Evolutionary conservation across 148 eudicot species (phyloP), one percentile per base, ranked within the genome.

Genomic region (Talinum fruticosum): DNA sequence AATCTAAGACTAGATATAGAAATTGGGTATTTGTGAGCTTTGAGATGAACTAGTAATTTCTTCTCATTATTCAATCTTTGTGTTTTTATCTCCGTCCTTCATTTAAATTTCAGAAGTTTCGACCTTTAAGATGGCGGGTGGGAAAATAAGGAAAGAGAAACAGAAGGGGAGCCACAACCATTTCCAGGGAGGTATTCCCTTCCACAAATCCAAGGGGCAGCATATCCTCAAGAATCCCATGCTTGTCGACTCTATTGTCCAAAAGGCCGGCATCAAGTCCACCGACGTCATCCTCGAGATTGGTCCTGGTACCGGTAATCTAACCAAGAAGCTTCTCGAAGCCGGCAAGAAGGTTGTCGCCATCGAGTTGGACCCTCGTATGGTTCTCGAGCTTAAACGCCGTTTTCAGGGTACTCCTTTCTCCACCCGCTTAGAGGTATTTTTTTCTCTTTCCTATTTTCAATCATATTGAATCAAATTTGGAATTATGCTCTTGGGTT

Each of bases 131-230:
- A 94, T 94, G 98, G 98, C 98, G 68, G 98, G 97, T 67, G 98
- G 98, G 10, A 94, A 94, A 57, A 86, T 92, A 7, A 84, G 72
- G 78, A 89, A 86, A 44, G 91, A 88, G 82, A 92, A 87, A 78
- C 82, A 51, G 6, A 84, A 71, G n/a, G 83, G 78, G 32, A 49
- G 75, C 7, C 47, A 71, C 59, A 76, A 15, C 59, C 59, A 87
- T 74, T 90, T 88, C 45, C 98, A 92, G 77, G 97, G 98, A 13
- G 97, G 98, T 23, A 94, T 94, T 21, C 88, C 87, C 0, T 92
- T 92, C 69, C 94, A 92, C 88, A 94, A 94, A 76, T 94, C 98
- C 0, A 91, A 90, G 71, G 98, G 98, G 0, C 98, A 94, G 75
- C 98, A 94, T 30, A 92, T 94, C 5, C 78, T 92, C 0, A 92